Evolutionary conservation across 176 grass and related monocot species (phyloP).

Genomic region (Stipa capillata): DNA sequence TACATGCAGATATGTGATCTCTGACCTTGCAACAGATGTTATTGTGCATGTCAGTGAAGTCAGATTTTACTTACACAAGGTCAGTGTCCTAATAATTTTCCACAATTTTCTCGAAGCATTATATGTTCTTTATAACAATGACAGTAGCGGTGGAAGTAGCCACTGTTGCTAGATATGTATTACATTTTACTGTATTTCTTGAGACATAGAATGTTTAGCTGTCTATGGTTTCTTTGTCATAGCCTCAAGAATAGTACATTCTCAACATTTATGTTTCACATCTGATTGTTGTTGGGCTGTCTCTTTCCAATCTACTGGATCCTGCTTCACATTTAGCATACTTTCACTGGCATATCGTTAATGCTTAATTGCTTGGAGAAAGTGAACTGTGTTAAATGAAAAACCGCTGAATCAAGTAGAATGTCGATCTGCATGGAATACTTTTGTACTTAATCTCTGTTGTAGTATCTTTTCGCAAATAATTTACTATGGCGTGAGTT

Average conservation of each 20-base stretch:
- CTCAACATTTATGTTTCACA: constrained; percentile 16
- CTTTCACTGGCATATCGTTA: neutral
- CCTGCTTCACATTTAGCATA: neutral
- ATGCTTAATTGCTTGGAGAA: neutral
- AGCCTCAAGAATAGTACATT: neutral
- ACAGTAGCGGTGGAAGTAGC: neutral
- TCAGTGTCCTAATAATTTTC: constrained; percentile 16
- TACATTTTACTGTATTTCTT: neutral
- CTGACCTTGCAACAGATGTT: constrained; percentile 88
- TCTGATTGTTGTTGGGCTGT: constrained; percentile 17
- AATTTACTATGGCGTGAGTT: neutral
- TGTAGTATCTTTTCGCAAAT: neutral
- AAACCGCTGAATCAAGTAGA: neutral
- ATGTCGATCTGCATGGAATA: neutral
- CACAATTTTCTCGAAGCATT: neutral
- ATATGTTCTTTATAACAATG: constrained; percentile 15
- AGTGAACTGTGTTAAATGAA: neutral
- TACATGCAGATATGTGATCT: constrained; percentile 65
- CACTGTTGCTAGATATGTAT: neutral
- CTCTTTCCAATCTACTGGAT: constrained; percentile 17
- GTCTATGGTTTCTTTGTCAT: neutral
- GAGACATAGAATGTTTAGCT: neutral
- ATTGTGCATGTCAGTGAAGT: constrained; percentile 56
- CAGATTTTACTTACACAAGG: constrained; percentile 92
- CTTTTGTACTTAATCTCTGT: neutral